Base-by-base conservation (phyloP, 1,284 basidiomycete genomes). In the Heliocybe sulcata region DNA sequence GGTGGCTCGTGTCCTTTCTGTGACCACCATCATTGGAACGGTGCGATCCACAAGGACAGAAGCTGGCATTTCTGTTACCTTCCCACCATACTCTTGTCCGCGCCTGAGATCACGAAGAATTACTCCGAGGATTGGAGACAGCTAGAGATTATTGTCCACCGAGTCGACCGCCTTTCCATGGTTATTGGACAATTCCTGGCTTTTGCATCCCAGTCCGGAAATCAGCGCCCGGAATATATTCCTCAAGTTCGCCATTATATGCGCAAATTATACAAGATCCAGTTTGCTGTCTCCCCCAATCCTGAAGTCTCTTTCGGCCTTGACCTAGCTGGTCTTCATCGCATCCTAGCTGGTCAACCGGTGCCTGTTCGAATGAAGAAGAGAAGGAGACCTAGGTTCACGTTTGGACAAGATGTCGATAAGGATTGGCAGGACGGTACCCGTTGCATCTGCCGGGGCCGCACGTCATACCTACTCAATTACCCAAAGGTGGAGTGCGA, bases 1-100 rank as follows among this genome's bases (percentile, higher is more conserved):
- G 89, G 89, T n/a, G 89, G 89, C 35, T 92, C 89, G 8, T 92
- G 89, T 65, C 89, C 90, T 0, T 92, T 92, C 73, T 92, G 89
- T 61, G 89, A 92, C 60, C 88, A 91, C 61, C 85, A 90, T 59
- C 90, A 92, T 61, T 92, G 89, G 89, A 89, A 92, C 61, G 89
- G 89, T 26, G 78, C 84, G 6, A 83, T 91, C 55, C 81, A 82
- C 66, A 90, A 90, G 66, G 80, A 87, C 57, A 82, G 90, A 51
- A 87, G 75, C 61, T 92, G 83, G 80, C 87, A 91, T 64, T 91
- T 87, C 69, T 86, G 81, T 65, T 88, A 81, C 67, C 76, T 92
- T 31, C 85, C 88, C 1, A 75, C 78, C 20, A 80, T 89, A 54
- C 76, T 90, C 23, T 64, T 78, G 23, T 77, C 74, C 48, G 90